Evolutionary conservation across 257 asterid genomes (phyloP), one percentile per base, ranked within the genome.

Genomic region (Nicotiana sylvestris): DNA sequence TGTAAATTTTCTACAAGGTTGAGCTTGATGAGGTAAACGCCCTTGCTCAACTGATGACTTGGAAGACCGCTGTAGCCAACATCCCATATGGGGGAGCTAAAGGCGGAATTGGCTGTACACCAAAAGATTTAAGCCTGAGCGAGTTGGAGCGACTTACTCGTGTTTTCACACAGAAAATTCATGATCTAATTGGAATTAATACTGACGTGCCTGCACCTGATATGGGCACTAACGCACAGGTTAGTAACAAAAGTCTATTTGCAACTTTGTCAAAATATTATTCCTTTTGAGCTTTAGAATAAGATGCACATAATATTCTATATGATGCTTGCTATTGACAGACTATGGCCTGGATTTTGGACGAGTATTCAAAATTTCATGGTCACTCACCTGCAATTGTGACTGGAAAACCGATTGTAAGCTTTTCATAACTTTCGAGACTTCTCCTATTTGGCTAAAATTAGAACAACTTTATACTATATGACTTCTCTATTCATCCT

Each of bases 281-380:
- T 18, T 21, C 53, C 12, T 46, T n/a, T 25, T 9, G 27, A 33
- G 30, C 53, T 49, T 81, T 46, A 12, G 51, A 16, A 60, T 80
- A 35, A 30, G 68, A 15, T 55, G 27, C n/a, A 37, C 77, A 69
- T 35, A 17, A 46, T 66, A 65, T 51, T 80, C 30, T 15, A 10
- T 9, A 16, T 56, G 5, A 4, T 35, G 37, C 81, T 85, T 86
- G 77, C 32, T 6, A 37, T 85, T 67, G 68, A 87, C 97, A 96
- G 99, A 96, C 99, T 60, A 96, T 95, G 99, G 99, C 99, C 79
- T 95, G 99, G 99, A 95, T 95, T 81, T 84, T 95, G 92, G 99
- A 93, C 39, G 99, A 95, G 92, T 95, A 95, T 88, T 95, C 99
- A 2, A 95, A 95, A 82, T 95, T 95, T 83, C 99, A 95, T 64